Evolutionary conservation across 805 yeast genomes (phyloP).

Genomic region (Cyberlindnera subsufficiens): DNA sequence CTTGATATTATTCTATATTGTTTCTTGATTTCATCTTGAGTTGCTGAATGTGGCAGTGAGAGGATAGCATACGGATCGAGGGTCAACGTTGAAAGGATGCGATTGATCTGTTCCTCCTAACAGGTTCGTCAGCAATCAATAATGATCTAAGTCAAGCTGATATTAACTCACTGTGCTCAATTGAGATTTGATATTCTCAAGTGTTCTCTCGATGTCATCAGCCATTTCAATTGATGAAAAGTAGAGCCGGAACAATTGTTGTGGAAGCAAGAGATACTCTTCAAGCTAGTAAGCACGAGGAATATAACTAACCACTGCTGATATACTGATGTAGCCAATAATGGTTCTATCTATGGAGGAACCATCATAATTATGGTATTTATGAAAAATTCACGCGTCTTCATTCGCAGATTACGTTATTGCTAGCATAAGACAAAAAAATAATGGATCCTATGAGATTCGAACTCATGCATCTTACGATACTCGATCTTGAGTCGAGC

Average conservation of each 20-base stretch:
- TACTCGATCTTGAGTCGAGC: slow-evolving; percentile 21
- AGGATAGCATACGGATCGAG: slow-evolving; percentile 2
- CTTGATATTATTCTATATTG: neutral
- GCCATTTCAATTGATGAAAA: too few relatives aligned
- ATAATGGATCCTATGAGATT: slow-evolving; percentile 20
- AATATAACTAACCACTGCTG: too few relatives aligned
- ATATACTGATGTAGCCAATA: too few relatives aligned
- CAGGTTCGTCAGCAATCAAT: too few relatives aligned
- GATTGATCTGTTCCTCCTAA: neutral
- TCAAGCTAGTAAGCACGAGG: too few relatives aligned
- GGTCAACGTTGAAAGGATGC: neutral
- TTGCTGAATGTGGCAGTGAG: neutral
- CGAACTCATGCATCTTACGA: slow-evolving; percentile 22
- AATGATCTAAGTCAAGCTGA: neutral
- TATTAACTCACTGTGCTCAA: neutral
- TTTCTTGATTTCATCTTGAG: neutral
- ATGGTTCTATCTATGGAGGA: too few relatives aligned
- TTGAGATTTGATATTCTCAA: neutral
- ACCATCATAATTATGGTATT: too few relatives aligned
- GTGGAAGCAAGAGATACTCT: too few relatives aligned
- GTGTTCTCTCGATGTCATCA: too few relatives aligned
- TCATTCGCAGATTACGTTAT: too few relatives aligned
- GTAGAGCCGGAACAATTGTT: too few relatives aligned
- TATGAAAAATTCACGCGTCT: too few relatives aligned
- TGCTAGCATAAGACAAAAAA: slow-evolving; percentile 7